Base-by-base conservation (phyloP, 331 rosid genomes). In the Saraca asoca region DNA sequence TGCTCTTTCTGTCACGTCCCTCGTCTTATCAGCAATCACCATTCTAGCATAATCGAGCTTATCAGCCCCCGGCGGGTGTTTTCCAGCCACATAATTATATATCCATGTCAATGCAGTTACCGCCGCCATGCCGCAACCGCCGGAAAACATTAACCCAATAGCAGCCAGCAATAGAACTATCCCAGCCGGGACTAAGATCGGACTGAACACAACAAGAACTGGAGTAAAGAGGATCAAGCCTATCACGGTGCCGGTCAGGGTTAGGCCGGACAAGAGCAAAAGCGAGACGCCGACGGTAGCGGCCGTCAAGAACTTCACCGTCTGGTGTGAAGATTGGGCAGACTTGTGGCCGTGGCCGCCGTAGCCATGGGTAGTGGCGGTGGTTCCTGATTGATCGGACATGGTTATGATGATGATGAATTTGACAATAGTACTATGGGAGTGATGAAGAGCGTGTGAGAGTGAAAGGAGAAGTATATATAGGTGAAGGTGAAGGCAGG, bases 201-300 rank as follows among this genome's bases (percentile, higher is more conserved):
- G 96, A 59, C 90, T 85, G 53, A 83, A 90, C 65, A 90, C 51
- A 69, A 90, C 85, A 33, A 87, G 65, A 53, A 85, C 73, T 1
- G 96, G 90, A 4, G 95, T 81, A 49, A 87, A 83, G 43, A 81
- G 37, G 72, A 87, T 63, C 68, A 87, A 73, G 4, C 74, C 75
- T n/a, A 87, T 75, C 69, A 87, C 84, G 7, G 95, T 83, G 3
- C 85, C 91, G 31, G 94, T 85, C 33, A 87, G 80, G 39, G 83
- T 79, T 14, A 87, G 41, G 0, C 80, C 86, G 10, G 85, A 79
- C 52, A 87, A 33, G 77, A 81, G 51, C 64, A 87, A 68, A 60
- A 87, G 83, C 24, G 87, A 11, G 51, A 77, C 45, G 13, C 82
- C 95, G 19, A 90, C 74, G 2, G 87, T 76, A 0, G 73, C 76